Evolutionary conservation across 805 yeast species (phyloP).

Genomic region (Nakazawaea anatomiae): DNA sequence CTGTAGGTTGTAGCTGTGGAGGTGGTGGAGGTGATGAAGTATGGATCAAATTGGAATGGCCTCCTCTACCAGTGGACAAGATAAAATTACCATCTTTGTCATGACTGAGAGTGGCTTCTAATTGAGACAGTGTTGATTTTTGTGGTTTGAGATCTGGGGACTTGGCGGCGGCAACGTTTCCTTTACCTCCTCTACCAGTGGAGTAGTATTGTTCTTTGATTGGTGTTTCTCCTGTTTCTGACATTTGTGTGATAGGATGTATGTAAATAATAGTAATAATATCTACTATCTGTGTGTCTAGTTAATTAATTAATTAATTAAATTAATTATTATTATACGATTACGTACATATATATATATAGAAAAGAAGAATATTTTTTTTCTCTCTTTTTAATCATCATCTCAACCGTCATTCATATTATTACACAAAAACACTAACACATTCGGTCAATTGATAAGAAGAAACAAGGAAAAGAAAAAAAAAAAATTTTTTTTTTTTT

Average conservation of each 20-base stretch:
- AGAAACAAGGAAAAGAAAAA: no score
- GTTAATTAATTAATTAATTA: no score
- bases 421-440: no score
- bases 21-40: conserved; percentile 40
- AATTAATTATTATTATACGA: no score
- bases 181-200: conserved; percentile 45
- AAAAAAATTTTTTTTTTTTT: no score
- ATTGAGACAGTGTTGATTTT: conserved; percentile 11
- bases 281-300: not conserved
- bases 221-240: not conserved
- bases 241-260: not conserved
- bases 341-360: no score
- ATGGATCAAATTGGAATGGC: conserved; percentile 45
- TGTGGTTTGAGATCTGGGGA: conserved; percentile 11
- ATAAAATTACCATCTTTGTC: conserved; percentile 27
- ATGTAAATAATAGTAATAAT: not conserved
- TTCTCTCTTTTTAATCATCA: no score
- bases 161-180: conserved; percentile 21
- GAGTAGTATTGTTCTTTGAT: conserved; percentile 23
- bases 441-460: no score
- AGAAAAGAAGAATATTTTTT: no score
- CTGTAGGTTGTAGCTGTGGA: conserved; percentile 26
- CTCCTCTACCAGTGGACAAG: conserved; percentile 54
- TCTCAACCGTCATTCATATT: no score
- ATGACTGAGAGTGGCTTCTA: conserved; percentile 19